Percentiles rank a stretch among this genome's conserved stretches.
These are phyloP conservation scores for Globisporangium solare DNA, from an alignment of 352 stramenopile genomes.

Conservation along the genomic window DNA sequence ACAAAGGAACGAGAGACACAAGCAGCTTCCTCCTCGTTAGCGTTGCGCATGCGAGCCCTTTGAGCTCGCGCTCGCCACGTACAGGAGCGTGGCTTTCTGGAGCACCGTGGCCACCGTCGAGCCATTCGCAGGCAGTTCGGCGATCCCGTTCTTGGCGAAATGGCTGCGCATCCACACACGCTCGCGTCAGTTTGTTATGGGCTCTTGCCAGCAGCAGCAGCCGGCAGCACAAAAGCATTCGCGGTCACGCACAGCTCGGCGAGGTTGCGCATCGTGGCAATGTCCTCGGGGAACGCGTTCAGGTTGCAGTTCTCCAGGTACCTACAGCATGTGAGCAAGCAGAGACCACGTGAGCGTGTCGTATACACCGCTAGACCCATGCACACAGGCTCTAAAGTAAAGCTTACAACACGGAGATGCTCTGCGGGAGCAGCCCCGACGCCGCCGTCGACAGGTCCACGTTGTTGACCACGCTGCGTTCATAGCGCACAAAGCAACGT, in stretches of 20 bases:
- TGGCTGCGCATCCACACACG: constrained; percentile 24
- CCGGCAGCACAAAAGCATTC: too few relatives aligned
- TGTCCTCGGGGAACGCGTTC: constrained; percentile 35
- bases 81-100: constrained; percentile 43
- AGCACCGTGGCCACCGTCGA: constrained; percentile 30
- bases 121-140: constrained; percentile 27
- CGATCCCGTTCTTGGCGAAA: constrained; percentile 54
- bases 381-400: neutral
- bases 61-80: constrained; percentile 3
- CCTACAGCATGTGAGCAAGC: constrained; percentile 12
- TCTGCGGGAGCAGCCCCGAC: constrained; percentile 46
- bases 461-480: constrained; percentile 44
- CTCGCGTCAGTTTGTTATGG: neutral
- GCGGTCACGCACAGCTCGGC: constrained; percentile 36
- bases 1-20: neutral
- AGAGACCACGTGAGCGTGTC: too few relatives aligned
- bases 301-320: constrained; percentile 72
- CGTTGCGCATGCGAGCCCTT: neutral
- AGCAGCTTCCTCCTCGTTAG: neutral
- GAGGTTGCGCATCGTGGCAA: constrained; percentile 48
- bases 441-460: constrained; percentile 46
- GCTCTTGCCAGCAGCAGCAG: too few relatives aligned
- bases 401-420: constrained; percentile 34
- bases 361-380: neutral
- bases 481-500: too few relatives aligned